Evolutionary conservation across 2,329 filamentous ascomycete species (phyloP).

Genomic region (Talaromyces sp.): DNA sequence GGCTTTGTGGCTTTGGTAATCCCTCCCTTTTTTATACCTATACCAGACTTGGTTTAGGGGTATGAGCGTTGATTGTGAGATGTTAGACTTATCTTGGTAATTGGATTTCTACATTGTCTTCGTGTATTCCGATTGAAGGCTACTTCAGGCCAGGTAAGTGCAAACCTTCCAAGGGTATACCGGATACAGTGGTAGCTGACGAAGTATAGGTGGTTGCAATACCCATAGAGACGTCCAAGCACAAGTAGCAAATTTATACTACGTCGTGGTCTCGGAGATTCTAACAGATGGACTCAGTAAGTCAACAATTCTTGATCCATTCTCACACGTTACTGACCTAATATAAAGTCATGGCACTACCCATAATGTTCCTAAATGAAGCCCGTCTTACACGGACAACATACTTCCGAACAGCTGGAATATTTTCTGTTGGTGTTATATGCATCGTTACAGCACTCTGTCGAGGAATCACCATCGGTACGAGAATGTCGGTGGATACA

Average conservation of each 20-base stretch:
- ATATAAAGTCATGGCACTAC: constrained; percentile 33
- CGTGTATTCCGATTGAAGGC: constrained; percentile 30
- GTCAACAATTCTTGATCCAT: constrained; percentile 2
- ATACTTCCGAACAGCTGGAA: constrained; percentile 29
- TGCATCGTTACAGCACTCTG: constrained; percentile 24
- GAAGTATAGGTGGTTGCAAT: constrained; percentile 20
- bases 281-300: constrained; percentile 33
- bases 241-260: constrained; percentile 32
- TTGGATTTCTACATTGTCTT: constrained; percentile 32
- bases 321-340: not conserved
- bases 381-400: constrained; percentile 28
- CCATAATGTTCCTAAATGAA: constrained; percentile 32
- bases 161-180: not conserved
- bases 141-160: constrained; percentile 29
- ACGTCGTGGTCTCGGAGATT: constrained; percentile 31
- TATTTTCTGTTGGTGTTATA: constrained; percentile 25
- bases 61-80: not conserved
- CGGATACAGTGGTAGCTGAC: not conserved
- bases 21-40: not conserved
- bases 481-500: constrained; percentile 21
- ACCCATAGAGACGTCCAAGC: constrained; percentile 25
- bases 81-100: constrained; percentile 32
- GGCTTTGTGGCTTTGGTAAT: constrained; percentile 30
- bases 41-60: no score
- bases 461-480: constrained; percentile 30